Percentiles rank a stretch among this genome's conserved stretches.
These are phyloP conservation scores for Penicillium concentricum DNA, from an alignment of 2,329 filamentous ascomycete genomes.

Conservation along the genomic window DNA sequence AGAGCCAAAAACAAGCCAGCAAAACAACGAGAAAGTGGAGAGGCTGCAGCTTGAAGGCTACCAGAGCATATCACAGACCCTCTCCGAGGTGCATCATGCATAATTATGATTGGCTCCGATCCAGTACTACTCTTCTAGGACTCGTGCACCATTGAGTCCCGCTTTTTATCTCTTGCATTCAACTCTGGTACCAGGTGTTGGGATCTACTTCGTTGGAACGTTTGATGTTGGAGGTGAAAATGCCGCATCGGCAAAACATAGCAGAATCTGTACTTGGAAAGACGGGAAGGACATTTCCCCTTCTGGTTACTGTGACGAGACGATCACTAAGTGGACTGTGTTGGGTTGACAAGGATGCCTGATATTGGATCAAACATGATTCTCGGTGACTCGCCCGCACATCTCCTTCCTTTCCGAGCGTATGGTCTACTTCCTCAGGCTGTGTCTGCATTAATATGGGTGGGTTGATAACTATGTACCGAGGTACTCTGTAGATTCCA, in stretches of 20 bases:
- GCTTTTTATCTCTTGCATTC: constrained; percentile 1
- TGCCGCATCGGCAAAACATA: constrained; percentile 10
- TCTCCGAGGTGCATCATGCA: constrained; percentile 11
- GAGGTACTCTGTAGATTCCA: background rate
- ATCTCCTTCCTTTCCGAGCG: background rate
- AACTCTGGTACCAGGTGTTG: background rate
- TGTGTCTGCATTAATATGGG: background rate
- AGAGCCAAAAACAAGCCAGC: background rate
- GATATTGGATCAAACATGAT: constrained; percentile 1
- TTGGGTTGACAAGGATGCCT: constrained; percentile 3
- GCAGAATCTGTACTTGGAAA: constrained; percentile 7
- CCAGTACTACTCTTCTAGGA: constrained; percentile 1
- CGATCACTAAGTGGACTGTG: background rate
- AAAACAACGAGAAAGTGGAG: constrained; percentile 16
- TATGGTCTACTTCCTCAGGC: background rate
- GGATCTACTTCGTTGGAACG: background rate
- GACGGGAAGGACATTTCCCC: background rate
- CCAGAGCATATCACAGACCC: constrained; percentile 22
- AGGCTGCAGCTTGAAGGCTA: constrained; percentile 15
- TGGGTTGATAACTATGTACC: background rate
- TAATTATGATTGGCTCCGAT: constrained; percentile 12
- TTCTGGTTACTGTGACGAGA: constrained; percentile 3
- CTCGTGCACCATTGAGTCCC: constrained; percentile 3
- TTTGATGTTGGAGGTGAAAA: constrained; percentile 2
- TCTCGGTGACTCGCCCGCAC: background rate